Base-by-base conservation (phyloP, 2,329 filamentous ascomycete species). In the Simplicillium aogashimaense region DNA sequence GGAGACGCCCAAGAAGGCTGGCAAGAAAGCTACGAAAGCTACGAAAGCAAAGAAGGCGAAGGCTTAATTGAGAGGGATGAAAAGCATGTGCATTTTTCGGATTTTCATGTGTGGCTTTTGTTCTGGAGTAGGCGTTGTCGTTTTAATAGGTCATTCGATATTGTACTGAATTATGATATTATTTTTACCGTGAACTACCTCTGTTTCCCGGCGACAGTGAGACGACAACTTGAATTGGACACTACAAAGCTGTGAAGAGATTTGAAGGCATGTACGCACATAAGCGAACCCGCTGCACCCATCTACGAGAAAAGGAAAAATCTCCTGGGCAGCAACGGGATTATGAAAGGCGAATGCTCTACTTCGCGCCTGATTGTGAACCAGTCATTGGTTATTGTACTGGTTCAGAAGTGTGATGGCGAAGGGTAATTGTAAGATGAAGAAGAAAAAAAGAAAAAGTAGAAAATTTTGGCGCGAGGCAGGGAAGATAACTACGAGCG, bases 261-360 rank as follows among this genome's bases (percentile, higher is more conserved):
- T 4, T 14, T 13, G 37, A n/a, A 34, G 25, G 35, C n/a, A 71
- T 78, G 71, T 77, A 58, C 66, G 72, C 73, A 60, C 72, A 73
- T 72, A 78, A 64, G 74, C 74, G 74, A 78, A 78, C 72, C 74
- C 66, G 64, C 61, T 58, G 63, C 65, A 65, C 68, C 65, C 67
- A 62, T 60, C 47, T 33, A 29, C 28, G 12, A 29, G 17, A 36
- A 33, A 15, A 34, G 35, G 50, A 51, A 51, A 53, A 50, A 53
- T 54, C 53, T 39, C 55, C 44, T 56, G 65, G 67, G 63, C 64
- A 61, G 64, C 60, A 59, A 63, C 61, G 64, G 69, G 72, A 78
- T 78, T 77, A 74, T 76, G 69, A 77, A 75, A 68, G 67, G 72
- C 69, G 36, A 33, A 62, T 63, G 42, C 48, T 78, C 72, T 78